Conservation (phyloP, 2,329 filamentous ascomycete genomes). For the Colletotrichum sp. region DNA sequence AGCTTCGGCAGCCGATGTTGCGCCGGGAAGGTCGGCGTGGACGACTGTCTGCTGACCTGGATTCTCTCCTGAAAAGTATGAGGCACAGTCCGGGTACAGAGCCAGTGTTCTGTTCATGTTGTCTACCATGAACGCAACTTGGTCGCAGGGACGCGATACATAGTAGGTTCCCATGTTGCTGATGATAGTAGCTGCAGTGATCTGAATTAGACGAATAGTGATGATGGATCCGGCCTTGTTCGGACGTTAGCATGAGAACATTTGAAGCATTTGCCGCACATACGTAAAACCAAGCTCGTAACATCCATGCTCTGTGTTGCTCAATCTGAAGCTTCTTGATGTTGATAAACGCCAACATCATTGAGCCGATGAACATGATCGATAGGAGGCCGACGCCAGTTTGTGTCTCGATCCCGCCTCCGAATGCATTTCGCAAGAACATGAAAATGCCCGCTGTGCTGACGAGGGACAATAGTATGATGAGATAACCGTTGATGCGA, state of each 20-base stretch:
- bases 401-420: constrained; percentile 59
- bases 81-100: constrained; percentile 48
- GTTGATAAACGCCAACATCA: constrained; percentile 57
- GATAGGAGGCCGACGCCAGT: constrained; percentile 45
- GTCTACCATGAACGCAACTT: constrained; percentile 45
- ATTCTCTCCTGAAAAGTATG: constrained; percentile 37
- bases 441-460: constrained; percentile 56
- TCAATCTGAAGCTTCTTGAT: constrained; percentile 67
- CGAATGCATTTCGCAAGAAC: constrained; percentile 55
- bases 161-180: constrained; percentile 32
- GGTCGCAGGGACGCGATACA: constrained; percentile 47
- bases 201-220: constrained; percentile 52
- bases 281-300: constrained; percentile 58
- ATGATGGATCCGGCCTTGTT: constrained; percentile 50
- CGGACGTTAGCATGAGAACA: rapidly evolving
- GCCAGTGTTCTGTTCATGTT: constrained; percentile 27
- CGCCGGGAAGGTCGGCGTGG: constrained; percentile 33
- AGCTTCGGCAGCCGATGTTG: constrained; percentile 27
- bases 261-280: background rate
- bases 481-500: constrained; percentile 63
- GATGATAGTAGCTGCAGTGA: constrained; percentile 37
- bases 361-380: constrained; percentile 46
- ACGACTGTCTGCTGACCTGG: constrained; percentile 31
- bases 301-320: constrained; percentile 69
- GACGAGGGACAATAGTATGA: constrained; percentile 52